phyloP scores from a whole-genome alignment of 345 rosid species.

The Schrenkiella parvula region DNA sequence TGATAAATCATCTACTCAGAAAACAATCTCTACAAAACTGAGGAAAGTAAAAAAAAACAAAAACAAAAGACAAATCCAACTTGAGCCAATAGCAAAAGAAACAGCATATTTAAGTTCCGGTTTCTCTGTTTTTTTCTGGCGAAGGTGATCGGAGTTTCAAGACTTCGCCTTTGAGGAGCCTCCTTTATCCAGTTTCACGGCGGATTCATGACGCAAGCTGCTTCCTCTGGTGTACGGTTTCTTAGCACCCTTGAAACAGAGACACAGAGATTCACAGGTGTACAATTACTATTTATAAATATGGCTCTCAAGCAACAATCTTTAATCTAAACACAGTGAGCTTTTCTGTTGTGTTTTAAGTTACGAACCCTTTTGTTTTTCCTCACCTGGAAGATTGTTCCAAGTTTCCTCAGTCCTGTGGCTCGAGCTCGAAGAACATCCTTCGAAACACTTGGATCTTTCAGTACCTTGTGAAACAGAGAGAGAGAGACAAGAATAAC shows the following conservation, averaged over 20 bases:
- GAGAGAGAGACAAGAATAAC: background rate
- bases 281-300: background rate
- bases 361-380: constrained; percentile 26
- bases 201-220: constrained; percentile 64
- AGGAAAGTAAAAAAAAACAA: background rate
- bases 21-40: constrained; percentile 18
- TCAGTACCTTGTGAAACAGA: constrained; percentile 57
- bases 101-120: background rate
- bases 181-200: constrained; percentile 22
- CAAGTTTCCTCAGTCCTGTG: constrained; percentile 69
- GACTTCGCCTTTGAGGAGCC: constrained; percentile 22
- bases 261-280: background rate
- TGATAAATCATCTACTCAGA: background rate
- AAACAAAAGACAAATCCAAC: background rate
- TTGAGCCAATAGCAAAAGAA: background rate
- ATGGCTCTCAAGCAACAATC: background rate
- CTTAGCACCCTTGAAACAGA: constrained; percentile 68
- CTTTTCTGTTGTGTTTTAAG: constrained; percentile 1
- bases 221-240: constrained; percentile 60
- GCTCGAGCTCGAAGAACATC: constrained; percentile 62
- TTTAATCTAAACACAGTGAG: background rate
- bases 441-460: constrained; percentile 69
- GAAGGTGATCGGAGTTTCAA: background rate
- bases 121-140: background rate
- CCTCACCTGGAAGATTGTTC: constrained; percentile 80